Evolutionary conservation across 2,329 filamentous ascomycete genomes (phyloP), one percentile per base, ranked within the genome.

Genomic region (Colletotrichum theobromicola): DNA sequence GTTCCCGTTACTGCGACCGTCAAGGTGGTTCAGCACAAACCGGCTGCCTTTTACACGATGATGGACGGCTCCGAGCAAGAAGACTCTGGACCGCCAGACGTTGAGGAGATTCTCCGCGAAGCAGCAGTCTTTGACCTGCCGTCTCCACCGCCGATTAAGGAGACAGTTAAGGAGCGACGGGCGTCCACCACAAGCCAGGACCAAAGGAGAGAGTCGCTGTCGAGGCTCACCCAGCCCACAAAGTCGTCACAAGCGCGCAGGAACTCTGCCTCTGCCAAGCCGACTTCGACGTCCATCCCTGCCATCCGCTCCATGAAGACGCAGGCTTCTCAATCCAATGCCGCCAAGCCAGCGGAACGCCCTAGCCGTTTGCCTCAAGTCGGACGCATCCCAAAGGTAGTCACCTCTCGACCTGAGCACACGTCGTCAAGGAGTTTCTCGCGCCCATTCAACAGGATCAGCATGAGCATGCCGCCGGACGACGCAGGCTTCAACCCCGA

Each of bases 361-460:
- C 90, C 90, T 12, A 94, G 91, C 80, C 90, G 95, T 70, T 86
- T 98, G 21, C 91, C 93, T 32, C 95, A 96, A 78, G 92, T 98
- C 61, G 96, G 95, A 10, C 91, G 96, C 18, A 98, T 98, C 66
- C 96, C 96, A 10, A 92, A 92, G 79, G 95, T 98, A 5, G 88
- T 96, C 34, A 94, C 91, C 60, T 92, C 90, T 61, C 90, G 92
- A 67, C 87, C 92, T 42, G 90, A 93, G 76, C 90, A 90, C 62
- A 90, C 91, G 2, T 93, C 94, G 1, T 90, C 94, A 2, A 93
- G 92, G 80, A 98, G 95, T 35, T 98, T 98, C 82, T 98, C 96
- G 4, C 89, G 95, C 10, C 95, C 96, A 0, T 98, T 98, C 81
- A 88, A 91, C 77, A 84, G 88, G 63, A 82, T 88, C 15, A 92